phyloP scores from a whole-genome alignment of 2,329 filamentous ascomycete genomes.

The Alternaria postmessia region DNA sequence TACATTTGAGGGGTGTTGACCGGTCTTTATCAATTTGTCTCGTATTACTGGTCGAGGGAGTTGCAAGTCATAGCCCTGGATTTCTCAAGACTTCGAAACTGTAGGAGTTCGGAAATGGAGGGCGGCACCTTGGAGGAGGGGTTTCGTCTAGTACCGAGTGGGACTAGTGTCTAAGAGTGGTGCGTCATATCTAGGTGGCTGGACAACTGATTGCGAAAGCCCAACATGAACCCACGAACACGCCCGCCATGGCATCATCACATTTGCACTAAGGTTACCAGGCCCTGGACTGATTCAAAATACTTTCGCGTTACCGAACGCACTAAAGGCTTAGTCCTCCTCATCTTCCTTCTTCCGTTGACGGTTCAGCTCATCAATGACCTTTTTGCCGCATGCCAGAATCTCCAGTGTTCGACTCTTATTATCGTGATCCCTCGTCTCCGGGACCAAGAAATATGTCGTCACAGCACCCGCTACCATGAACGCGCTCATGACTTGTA shows the following conservation, averaged over 20 bases:
- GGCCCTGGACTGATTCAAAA: not conserved
- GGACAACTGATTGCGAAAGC: not conserved
- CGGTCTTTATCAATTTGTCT: not conserved
- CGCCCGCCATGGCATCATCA: not conserved
- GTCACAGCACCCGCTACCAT: slow-evolving; percentile 45
- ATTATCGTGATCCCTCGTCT: slow-evolving; percentile 44
- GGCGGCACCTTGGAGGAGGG: not conserved
- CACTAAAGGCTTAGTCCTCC: slow-evolving; percentile 16
- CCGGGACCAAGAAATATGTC: slow-evolving; percentile 44
- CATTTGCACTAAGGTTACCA: not conserved
- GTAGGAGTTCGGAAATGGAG: not conserved
- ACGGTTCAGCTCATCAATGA: slow-evolving; percentile 42
- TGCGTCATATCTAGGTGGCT: not conserved
- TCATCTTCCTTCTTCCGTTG: slow-evolving; percentile 36
- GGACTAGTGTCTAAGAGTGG: not conserved
- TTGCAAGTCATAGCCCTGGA: not conserved
- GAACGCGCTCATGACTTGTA: slow-evolving; percentile 47
- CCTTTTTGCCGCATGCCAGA: slow-evolving; percentile 40
- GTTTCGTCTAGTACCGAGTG: not conserved
- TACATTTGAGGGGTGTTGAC: not conserved
- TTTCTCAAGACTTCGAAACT: not conserved
- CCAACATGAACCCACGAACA: not conserved
- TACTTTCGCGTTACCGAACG: not conserved
- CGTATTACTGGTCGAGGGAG: not conserved
- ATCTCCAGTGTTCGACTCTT: slow-evolving; percentile 45